Conservation (phyloP, 208 protist genomes). For the Leishmania tropica region DNA sequence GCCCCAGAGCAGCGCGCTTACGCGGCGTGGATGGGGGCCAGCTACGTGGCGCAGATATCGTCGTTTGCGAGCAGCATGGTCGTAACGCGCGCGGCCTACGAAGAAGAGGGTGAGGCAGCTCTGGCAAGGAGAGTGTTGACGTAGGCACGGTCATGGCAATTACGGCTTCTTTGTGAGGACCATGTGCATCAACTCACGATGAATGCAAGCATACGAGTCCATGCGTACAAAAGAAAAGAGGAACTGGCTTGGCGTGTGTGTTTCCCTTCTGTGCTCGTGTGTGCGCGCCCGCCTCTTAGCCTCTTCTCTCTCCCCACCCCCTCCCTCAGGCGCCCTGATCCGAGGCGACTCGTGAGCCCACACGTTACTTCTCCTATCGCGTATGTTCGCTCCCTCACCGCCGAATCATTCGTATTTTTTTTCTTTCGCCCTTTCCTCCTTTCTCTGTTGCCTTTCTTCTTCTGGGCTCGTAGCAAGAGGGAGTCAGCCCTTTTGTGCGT, state of each 20-base stretch:
- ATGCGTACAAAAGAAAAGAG: not conserved
- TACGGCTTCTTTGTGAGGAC: not conserved
- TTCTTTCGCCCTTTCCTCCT: not conserved
- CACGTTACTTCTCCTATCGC: not conserved
- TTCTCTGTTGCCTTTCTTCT: not conserved
- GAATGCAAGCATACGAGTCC: not conserved
- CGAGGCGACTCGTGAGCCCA: not conserved
- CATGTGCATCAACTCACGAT: not conserved
- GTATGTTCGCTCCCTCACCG: not conserved
- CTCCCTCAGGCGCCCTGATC: not conserved
- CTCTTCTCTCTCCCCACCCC: not conserved
- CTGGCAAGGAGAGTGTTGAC: constrained; percentile 54
- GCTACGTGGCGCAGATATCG: constrained; percentile 93
- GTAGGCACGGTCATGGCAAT: constrained; percentile 13
- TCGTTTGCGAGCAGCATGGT: constrained; percentile 91
- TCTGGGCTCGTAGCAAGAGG: not conserved
- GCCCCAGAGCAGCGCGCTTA: constrained; percentile 92
- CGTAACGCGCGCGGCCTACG: constrained; percentile 47
- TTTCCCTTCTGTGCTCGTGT: not conserved
- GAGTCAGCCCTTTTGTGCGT: not conserved
- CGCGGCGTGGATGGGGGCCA: constrained; percentile 95
- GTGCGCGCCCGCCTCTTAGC: not conserved
- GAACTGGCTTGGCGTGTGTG: not conserved
- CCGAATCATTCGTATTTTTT: not conserved
- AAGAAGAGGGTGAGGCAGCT: constrained; percentile 58